Evolutionary conservation across 2,329 filamentous ascomycete species (phyloP), one percentile per base, ranked within the genome.

Genomic region (Hypoxylon sp.): DNA sequence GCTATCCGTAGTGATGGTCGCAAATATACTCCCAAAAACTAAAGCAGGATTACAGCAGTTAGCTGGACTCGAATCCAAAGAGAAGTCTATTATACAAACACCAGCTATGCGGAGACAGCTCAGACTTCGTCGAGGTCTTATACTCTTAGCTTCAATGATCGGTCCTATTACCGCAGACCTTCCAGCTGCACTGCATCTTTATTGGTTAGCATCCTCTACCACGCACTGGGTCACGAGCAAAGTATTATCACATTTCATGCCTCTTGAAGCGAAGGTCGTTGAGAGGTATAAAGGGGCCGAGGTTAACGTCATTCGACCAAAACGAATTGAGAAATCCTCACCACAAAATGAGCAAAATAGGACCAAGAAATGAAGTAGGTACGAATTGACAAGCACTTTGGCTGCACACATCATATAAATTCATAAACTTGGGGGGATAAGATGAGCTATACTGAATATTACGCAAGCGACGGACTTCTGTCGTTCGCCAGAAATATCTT

Each of bases 101-200:
- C 5, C 64, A 0, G 17, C 32, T 2, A 34, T 59, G 14, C 19
- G 58, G 14, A 52, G 25, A 9, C 38, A 28, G 14, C 25, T 71
- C 5, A 61, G 64, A 4, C 30, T 82, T 2, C 76, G 76, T 19
- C 71, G 79, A 17, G 60, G 41, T 1, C 50, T 82, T 32, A 34
- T 81, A 0, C 36, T 78, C 3, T 4, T 80, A 3, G 56, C 60
- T 23, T 69, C 74, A 2, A n/a, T 77, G 10, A 53, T 82, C 3
- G 80, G 81, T 1, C 78, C 80, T 3, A 36, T 76, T 9, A 83
- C 82, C 1, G 68, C 80, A 65, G 65, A 79, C 38, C 69, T 84
- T 23, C 82, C 82, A 1, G 79, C 78, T 4, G 82, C 82, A 1
- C 64, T 84, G 25, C 82, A 83, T 58, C 70, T 84, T 9, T 84